Base-by-base conservation (phyloP, 2,329 filamentous ascomycete genomes). In the Hirsutella thompsonii region DNA sequence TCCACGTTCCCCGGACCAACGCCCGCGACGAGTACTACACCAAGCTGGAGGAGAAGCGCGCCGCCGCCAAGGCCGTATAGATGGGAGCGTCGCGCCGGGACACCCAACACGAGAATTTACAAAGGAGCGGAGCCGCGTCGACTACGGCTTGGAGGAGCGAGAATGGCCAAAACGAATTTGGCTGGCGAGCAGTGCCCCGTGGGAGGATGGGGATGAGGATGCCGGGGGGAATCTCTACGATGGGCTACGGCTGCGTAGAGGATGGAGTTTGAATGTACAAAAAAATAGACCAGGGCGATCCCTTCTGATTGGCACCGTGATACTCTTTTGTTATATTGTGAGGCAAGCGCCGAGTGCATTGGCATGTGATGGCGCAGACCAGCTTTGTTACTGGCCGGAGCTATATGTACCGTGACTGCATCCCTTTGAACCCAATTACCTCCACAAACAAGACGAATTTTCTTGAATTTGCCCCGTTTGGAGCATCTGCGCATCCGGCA, bases 1-100 rank as follows among this genome's bases (percentile, higher is more conserved):
- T 58, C 66, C 74, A 79, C 64, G 62, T 76, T 55, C 74, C 74
- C 50, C 72, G 74, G 59, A 76, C 70, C 54, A 58, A 68, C 55
- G 67, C 65, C 48, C 74, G 74, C 56, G 74, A 79, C 62, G 62
- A 61, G 59, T 69, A 67, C 69, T 77, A 77, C 66, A 59, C 60
- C 61, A 67, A 74, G 61, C 62, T 76, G 46, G 74, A 78, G 66
- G 65, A 68, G 52, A 60, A 75, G 60, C 72, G 73, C 44, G 70
- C 70, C 42, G 61, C 56, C 40, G 54, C 58, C 44, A 57, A 59
- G 50, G 47, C 51, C 46, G 40, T 51, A 44, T 54, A 55, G 49
- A 47, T 29, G 39, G 9, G 37, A 32, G 33, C 23, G 32, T 14
- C 10, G 32, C 13, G 26, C 29, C 13, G 6, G 4, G 10, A 34